Percentiles rank a stretch among this genome's conserved stretches.
These are phyloP conservation scores for Phyllosticta citribraziliensis DNA, from an alignment of 2,329 filamentous ascomycete genomes.

Conservation along the genomic window DNA sequence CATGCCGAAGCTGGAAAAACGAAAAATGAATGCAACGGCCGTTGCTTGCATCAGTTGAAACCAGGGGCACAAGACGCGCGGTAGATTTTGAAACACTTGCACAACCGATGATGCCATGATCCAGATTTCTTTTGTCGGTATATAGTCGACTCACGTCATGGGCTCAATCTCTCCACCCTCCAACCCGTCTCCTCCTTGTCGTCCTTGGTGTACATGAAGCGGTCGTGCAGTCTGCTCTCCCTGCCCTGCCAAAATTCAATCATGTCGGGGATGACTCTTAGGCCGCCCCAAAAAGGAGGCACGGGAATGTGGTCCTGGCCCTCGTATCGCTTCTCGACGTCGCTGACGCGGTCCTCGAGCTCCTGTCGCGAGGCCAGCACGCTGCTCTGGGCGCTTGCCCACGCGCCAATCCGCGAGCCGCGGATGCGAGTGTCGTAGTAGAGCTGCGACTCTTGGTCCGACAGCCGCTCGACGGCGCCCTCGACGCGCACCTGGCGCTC, in stretches of 20 bases:
- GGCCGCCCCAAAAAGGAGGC: conserved; percentile 88
- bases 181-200: conserved; percentile 42
- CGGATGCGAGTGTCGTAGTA: conserved; percentile 60
- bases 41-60: neutral
- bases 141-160: conserved; percentile 32
- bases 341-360: conserved; percentile 67
- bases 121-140: neutral
- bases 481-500: conserved; percentile 91
- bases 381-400: conserved; percentile 82
- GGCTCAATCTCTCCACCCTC: conserved; percentile 65
- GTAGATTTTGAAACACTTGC: neutral
- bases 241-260: conserved; percentile 97
- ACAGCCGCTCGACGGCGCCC: conserved; percentile 59
- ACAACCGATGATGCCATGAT: neutral
- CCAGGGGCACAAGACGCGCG: neutral
- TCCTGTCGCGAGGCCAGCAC: conserved; percentile 61
- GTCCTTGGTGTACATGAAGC: conserved; percentile 71
- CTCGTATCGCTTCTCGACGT: conserved; percentile 66
- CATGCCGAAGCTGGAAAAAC: neutral
- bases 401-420: conserved; percentile 78
- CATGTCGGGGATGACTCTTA: conserved; percentile 73
- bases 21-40: neutral
- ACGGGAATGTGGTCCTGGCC: conserved; percentile 73
- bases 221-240: conserved; percentile 82
- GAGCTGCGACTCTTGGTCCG: conserved; percentile 58